Percentiles rank a stretch among this genome's conserved stretches.
Conservation (phyloP, 2,329 filamentous ascomycete genomes). For the Aspergillus phoenicis region DNA sequence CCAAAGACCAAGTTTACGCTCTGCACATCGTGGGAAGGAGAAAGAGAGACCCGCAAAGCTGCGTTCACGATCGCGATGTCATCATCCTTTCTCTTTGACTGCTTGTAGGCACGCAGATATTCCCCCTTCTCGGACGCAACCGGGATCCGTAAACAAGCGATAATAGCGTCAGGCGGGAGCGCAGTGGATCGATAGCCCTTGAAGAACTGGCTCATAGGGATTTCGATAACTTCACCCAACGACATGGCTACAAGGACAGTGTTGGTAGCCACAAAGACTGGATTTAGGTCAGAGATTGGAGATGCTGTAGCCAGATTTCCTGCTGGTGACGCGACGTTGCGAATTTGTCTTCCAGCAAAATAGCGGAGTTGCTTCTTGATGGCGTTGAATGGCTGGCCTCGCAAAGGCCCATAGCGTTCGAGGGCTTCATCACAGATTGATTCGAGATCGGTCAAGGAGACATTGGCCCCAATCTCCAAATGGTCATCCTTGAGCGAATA, state of each 20-base stretch:
- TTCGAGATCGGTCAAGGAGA: constrained; percentile 89
- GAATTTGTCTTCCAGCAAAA: constrained; percentile 92
- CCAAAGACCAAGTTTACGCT: constrained; percentile 84
- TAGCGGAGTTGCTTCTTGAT: constrained; percentile 93
- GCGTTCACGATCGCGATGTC: constrained; percentile 97
- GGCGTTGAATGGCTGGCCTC: constrained; percentile 80
- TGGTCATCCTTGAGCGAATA: constrained; percentile 78
- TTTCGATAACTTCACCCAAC: constrained; percentile 70
- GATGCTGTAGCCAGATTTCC: constrained; percentile 93
- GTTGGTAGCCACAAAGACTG: constrained; percentile 85
- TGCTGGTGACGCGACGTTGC: constrained; percentile 95
- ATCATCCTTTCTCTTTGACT: constrained; percentile 95
- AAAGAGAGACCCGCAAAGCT: constrained; percentile 74
- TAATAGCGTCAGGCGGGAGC: constrained; percentile 76
- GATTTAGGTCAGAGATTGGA: constrained; percentile 94
- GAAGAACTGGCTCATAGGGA: constrained; percentile 93
- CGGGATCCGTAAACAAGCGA: constrained; percentile 84
- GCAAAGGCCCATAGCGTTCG: constrained; percentile 70
- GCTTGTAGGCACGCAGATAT: constrained; percentile 88
- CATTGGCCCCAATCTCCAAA: constrained; percentile 90
- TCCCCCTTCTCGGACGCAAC: constrained; percentile 74
- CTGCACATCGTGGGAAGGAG: constrained; percentile 69
- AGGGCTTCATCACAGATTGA: constrained; percentile 78
- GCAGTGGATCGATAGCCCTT: constrained; percentile 86
- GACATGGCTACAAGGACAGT: constrained; percentile 81